Conservation (phyloP, 306 rosid genomes). For the Castanea sativa region DNA sequence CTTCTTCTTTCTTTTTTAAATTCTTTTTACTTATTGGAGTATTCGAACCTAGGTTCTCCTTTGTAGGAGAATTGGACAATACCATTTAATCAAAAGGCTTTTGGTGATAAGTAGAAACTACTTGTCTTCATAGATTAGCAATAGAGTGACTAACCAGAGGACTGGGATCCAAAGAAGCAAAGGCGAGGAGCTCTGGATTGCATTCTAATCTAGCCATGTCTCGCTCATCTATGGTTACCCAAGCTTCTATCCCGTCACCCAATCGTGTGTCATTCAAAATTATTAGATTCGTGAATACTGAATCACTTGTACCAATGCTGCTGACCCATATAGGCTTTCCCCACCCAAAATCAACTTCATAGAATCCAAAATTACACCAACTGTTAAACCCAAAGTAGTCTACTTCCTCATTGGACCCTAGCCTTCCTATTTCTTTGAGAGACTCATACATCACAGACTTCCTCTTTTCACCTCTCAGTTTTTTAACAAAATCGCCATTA, state of each 20-base stretch:
- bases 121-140: not conserved
- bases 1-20: too few species aligned
- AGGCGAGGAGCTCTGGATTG: slow-evolving; percentile 10
- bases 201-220: slow-evolving; percentile 22
- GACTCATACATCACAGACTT: slow-evolving; percentile 4
- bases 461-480: slow-evolving; percentile 13
- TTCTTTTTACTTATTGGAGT: too few species aligned
- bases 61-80: too few species aligned
- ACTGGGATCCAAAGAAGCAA: slow-evolving; percentile 28
- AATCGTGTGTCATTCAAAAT: slow-evolving; percentile 22
- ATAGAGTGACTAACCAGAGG: not conserved
- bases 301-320: slow-evolving; percentile 14
- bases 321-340: slow-evolving; percentile 39
- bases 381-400: slow-evolving; percentile 38
- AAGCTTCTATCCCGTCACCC: slow-evolving; percentile 36
- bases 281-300: slow-evolving; percentile 20
- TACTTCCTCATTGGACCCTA: not conserved
- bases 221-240: slow-evolving; percentile 28
- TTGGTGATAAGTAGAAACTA: too few species aligned
- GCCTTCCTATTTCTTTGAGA: slow-evolving; percentile 7
- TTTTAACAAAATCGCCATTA: slow-evolving; percentile 11
- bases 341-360: slow-evolving; percentile 39
- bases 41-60: too few species aligned
- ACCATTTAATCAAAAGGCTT: too few species aligned
- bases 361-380: slow-evolving; percentile 36